These are phyloP conservation scores for Amorphotheca resinae DNA, from an alignment of 495 filamentous ascomycete genomes.

Conservation along the genomic window DNA sequence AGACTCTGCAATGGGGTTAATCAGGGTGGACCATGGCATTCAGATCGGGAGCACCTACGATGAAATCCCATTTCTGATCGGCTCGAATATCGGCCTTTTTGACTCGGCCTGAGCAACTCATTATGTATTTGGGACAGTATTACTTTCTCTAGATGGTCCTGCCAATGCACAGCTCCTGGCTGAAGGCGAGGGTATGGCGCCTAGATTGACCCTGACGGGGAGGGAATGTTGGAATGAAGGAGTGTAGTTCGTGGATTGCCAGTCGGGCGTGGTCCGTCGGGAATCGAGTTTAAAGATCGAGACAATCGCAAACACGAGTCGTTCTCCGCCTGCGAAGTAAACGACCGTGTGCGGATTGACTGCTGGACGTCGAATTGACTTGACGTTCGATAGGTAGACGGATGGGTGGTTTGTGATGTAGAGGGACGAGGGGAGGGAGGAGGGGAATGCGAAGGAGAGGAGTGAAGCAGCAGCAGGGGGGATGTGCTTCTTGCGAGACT, in stretches of 20 bases:
- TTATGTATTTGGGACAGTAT: conserved; percentile 28
- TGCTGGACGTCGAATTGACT: too few species aligned
- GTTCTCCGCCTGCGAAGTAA: conserved; percentile 39
- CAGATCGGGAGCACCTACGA: conserved; percentile 43
- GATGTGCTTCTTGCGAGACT: too few species aligned
- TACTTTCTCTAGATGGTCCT: conserved; percentile 9
- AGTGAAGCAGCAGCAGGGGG: too few species aligned
- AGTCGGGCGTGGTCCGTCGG: background rate
- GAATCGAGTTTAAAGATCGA: background rate
- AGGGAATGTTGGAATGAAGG: background rate
- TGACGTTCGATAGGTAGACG: too few species aligned
- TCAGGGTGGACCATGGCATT: background rate
- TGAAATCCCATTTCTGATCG: conserved; percentile 91
- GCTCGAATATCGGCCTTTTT: conserved; percentile 51
- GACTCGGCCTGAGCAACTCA: conserved; percentile 65
- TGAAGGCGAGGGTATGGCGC: background rate
- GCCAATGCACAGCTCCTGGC: conserved; percentile 13
- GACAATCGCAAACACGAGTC: conserved; percentile 14
- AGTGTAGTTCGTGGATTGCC: conserved; percentile 4
- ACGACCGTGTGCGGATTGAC: conserved; percentile 30
- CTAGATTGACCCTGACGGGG: background rate
- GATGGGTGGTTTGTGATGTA: background rate
- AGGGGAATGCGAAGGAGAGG: conserved; percentile 4
- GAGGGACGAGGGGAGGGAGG: background rate
- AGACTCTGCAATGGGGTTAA: conserved; percentile 49